Conservation (phyloP, 371 early-diverging fungal genomes). For the Apophysomyces sp. region DNA sequence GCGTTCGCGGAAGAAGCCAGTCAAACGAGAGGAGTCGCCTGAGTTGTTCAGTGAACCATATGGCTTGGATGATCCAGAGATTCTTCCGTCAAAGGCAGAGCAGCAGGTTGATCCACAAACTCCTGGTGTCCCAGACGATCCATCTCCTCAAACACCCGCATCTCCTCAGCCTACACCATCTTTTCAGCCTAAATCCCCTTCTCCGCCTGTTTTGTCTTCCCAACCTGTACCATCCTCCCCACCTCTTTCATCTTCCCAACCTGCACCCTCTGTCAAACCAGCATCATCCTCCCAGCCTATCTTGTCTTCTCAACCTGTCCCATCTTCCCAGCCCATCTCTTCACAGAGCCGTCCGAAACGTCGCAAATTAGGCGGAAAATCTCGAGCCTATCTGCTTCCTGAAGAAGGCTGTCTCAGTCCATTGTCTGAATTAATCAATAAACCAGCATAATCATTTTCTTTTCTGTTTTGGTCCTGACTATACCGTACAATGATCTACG, state of each 20-base stretch:
- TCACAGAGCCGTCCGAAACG: not conserved
- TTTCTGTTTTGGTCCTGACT: not conserved
- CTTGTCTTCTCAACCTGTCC: not conserved
- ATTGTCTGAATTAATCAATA: not conserved
- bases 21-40: not conserved
- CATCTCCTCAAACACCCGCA: not conserved
- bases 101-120: too few species aligned
- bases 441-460: not conserved
- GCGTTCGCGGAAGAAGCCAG: not conserved
- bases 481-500: not conserved
- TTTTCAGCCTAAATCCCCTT: too few species aligned
- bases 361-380: not conserved
- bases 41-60: too few species aligned
- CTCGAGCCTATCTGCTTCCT: not conserved
- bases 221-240: too few species aligned
- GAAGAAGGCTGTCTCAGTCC: not conserved
- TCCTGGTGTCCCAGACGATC: too few species aligned
- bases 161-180: not conserved
- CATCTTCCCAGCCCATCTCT: not conserved
- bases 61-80: too few species aligned
- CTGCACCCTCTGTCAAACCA: not conserved
- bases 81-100: too few species aligned
- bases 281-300: not conserved
- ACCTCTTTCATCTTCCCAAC: too few species aligned
- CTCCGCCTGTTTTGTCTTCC: too few species aligned